Evolutionary conservation across 805 yeast genomes (phyloP).

Genomic region (Candida maesae): DNA sequence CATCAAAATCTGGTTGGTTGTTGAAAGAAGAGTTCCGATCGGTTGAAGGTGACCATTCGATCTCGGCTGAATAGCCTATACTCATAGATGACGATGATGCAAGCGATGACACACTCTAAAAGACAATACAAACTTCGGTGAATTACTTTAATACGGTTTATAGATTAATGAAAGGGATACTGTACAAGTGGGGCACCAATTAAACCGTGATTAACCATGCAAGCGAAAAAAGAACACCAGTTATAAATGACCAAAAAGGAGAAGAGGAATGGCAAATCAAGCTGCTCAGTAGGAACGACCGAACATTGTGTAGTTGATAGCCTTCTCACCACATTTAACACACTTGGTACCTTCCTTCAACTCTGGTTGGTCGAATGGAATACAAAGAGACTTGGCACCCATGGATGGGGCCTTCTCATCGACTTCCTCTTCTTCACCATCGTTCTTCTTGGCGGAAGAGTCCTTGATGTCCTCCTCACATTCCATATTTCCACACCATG

Average conservation of each 20-base stretch:
- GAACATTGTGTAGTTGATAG: constrained; percentile 86
- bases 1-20: constrained; percentile 56
- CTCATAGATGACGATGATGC: too few relatives aligned
- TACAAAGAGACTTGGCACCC: constrained; percentile 99
- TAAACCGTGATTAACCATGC: background rate
- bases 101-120: too few relatives aligned
- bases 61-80: too few relatives aligned
- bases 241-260: background rate
- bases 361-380: constrained; percentile 89
- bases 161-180: constrained; percentile 2
- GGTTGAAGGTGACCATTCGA: background rate
- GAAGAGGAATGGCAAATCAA: too few relatives aligned
- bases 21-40: constrained; percentile 50
- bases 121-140: too few relatives aligned
- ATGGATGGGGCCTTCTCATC: constrained; percentile 97
- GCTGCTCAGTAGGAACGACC: constrained; percentile 82
- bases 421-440: constrained; percentile 81
- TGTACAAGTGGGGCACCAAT: constrained; percentile 5
- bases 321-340: constrained; percentile 75
- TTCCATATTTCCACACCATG: constrained; percentile 94
- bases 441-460: constrained; percentile 69
- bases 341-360: constrained; percentile 79
- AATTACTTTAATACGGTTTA: too few relatives aligned
- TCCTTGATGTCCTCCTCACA: constrained; percentile 98
- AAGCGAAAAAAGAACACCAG: background rate